Base-by-base conservation (phyloP, 192 early-diverging fungal species). In the Mycoemilia scoparia region DNA sequence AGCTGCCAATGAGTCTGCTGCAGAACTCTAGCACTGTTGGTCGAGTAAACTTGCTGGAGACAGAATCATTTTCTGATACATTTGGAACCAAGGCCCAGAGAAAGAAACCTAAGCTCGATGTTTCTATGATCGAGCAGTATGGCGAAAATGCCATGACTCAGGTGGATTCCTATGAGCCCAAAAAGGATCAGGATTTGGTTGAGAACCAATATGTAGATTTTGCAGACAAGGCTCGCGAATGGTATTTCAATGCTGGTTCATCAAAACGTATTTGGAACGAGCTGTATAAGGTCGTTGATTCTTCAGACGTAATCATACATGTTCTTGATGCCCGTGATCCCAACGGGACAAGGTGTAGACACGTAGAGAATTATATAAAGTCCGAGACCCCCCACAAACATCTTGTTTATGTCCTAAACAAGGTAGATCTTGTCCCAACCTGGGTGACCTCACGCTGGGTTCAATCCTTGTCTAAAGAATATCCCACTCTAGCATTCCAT, bases 391-490 rank as follows among this genome's bases (percentile, higher is more conserved):
- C 73, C 21, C 90, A 96, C 69, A 98, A 98, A 64, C 91, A 98
- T 43, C 38, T 98, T 39, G 70, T 96, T 17, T 98, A 82, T 53
- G 70, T 98, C 14, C 67, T 98, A 21, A 98, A 98, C 74, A 98
- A 98, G 64, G 92, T 88, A 42, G 95, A 98, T 66, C 62, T 98
- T 41, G 87, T 98, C 3, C 95, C 95, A 12, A 93, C 91, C 14
- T 98, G 95, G 95, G 87, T 87, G 13, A 96, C 95, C 20, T 83
- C 79, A 10, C 81, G 82, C 41, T 98, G 95, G 95, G 90, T 93
- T 35, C 77, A 78, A 43, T 69, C 67, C 29, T 68, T 98, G 3
- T 93, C 88, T 12, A 70, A 73, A 46, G 83, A 89, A 44, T 74
- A 82, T 42, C 95, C 95, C 15, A 96, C 95, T 3, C 70, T 98